Base-by-base conservation (phyloP, 2,329 filamentous ascomycete species). In the Pochonia chlamydosporia region DNA sequence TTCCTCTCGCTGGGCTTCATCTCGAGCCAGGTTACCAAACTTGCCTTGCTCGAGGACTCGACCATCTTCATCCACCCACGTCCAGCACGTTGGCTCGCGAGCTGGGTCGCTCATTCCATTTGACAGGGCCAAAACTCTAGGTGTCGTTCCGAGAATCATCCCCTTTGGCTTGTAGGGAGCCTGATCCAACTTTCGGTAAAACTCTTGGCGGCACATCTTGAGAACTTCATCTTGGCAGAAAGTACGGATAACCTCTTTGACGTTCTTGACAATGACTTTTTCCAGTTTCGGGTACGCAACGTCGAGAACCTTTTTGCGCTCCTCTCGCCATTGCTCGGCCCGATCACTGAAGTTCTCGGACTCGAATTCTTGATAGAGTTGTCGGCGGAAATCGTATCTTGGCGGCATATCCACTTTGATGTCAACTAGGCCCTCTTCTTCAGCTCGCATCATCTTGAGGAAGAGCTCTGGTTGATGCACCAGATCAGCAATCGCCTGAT, bases 271-370 rank as follows among this genome's bases (percentile, higher is more conserved):
- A 57, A 97, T 91, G 54, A 95, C 74, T 56, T 78, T 83, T 57
- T 95, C 87, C 37, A 99, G 75, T 63, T 92, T 95, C 8, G 78
- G 73, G 50, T 96, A 82, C 1, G 91, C 90, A 46, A 84, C 64
- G 56, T 96, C 88, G 43, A 99, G 72, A 1, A 95, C 85, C 59
- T 95, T 90, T 54, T 85, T 83, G 30, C 93, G 85, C 58, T 96
- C 82, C 41, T 84, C 79, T 56, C 96, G 96, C 93, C 93, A 99
- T 9, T 89, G 87, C 67, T 97, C 92, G 3, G 93, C 93, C 40
- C 93, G 79, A 60, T 96, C 91, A 60, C 91, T 96, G 64, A 89
- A 93, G 67, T 95, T 96, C 65, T 99, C 93, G 1, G 91, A 96
- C 52, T 89, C 85, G 52, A 99, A 95, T 57, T 93, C 86, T 41